phyloP scores from a whole-genome alignment of 2,329 filamentous ascomycete species.

The Neonectria sp. region DNA sequence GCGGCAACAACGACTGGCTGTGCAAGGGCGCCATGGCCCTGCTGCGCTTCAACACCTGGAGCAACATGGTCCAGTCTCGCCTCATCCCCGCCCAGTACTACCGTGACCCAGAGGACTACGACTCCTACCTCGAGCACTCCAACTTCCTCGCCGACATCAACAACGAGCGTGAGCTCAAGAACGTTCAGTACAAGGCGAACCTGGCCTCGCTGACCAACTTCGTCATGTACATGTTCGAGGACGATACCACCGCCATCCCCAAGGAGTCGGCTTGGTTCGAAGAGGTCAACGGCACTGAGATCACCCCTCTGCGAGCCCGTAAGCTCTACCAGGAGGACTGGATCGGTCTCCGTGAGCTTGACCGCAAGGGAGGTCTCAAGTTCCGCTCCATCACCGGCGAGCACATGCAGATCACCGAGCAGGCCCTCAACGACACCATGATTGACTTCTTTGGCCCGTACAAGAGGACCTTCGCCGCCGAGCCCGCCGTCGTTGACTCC shows the following conservation, averaged over 20 bases:
- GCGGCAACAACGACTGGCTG: slow-evolving; percentile 79
- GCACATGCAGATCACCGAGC: slow-evolving; percentile 85
- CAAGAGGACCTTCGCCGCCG: slow-evolving; percentile 55
- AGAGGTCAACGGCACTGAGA: slow-evolving; percentile 82
- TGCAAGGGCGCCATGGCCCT: slow-evolving; percentile 87
- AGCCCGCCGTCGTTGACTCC: slow-evolving; percentile 33
- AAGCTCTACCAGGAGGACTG: slow-evolving; percentile 91
- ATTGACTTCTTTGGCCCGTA: slow-evolving; percentile 74
- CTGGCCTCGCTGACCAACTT: slow-evolving; percentile 80
- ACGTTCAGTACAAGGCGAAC: slow-evolving; percentile 79
- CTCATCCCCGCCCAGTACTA: slow-evolving; percentile 97
- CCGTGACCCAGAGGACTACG: slow-evolving; percentile 75
- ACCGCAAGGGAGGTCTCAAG: slow-evolving; percentile 82
- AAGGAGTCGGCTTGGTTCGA: slow-evolving; percentile 94
- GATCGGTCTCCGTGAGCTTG: slow-evolving; percentile 86
- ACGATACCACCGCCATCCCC: slow-evolving; percentile 89
- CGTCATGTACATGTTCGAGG: slow-evolving; percentile 90
- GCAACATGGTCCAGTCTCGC: slow-evolving; percentile 79
- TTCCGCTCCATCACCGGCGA: slow-evolving; percentile 82
- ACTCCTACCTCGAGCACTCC: slow-evolving; percentile 82
- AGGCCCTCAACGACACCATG: slow-evolving; percentile 77
- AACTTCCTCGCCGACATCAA: slow-evolving; percentile 97
- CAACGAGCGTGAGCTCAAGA: slow-evolving; percentile 87
- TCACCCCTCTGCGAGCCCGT: slow-evolving; percentile 78
- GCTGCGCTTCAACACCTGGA: slow-evolving; percentile 86